Evolutionary conservation across 2,329 filamentous ascomycete species (phyloP).

Genomic region (Venturia pyrina): DNA sequence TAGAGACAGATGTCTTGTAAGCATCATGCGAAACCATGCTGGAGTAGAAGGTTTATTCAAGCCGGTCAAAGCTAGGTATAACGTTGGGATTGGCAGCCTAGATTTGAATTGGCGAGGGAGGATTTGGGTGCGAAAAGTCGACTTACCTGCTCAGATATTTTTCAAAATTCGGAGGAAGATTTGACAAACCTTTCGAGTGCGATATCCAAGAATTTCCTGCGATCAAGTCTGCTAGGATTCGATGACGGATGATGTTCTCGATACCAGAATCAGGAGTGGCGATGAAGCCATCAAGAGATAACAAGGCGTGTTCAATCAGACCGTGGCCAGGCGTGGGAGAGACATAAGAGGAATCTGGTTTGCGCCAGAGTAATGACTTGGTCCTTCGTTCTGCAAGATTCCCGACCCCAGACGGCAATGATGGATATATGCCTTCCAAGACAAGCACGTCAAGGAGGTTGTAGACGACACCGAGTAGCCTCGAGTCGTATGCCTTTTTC

Average conservation of each 20-base stretch:
- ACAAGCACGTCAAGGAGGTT: constrained; percentile 27
- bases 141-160: constrained; percentile 9
- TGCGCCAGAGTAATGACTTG: constrained; percentile 17
- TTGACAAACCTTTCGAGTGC: not conserved
- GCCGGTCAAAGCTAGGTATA: constrained; percentile 53
- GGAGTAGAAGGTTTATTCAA: constrained; percentile 54
- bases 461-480: constrained; percentile 27
- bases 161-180: not conserved
- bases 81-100: constrained; percentile 38
- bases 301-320: not conserved
- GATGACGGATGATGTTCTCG: constrained; percentile 8
- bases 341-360: constrained; percentile 5
- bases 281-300: not conserved
- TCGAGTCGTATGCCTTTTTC: constrained; percentile 28
- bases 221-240: constrained; percentile 1
- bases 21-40: constrained; percentile 47
- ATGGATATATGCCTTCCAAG: constrained; percentile 25
- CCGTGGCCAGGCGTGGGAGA: not conserved
- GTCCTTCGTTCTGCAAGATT: constrained; percentile 22
- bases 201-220: not conserved
- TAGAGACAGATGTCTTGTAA: constrained; percentile 49
- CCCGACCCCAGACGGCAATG: constrained; percentile 23
- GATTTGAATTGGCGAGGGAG: not conserved
- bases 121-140: not conserved
- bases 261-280: constrained; percentile 2